Evolutionary conservation across 2,329 filamentous ascomycete species (phyloP).

Genomic region (Arthrocladium fulminans): DNA sequence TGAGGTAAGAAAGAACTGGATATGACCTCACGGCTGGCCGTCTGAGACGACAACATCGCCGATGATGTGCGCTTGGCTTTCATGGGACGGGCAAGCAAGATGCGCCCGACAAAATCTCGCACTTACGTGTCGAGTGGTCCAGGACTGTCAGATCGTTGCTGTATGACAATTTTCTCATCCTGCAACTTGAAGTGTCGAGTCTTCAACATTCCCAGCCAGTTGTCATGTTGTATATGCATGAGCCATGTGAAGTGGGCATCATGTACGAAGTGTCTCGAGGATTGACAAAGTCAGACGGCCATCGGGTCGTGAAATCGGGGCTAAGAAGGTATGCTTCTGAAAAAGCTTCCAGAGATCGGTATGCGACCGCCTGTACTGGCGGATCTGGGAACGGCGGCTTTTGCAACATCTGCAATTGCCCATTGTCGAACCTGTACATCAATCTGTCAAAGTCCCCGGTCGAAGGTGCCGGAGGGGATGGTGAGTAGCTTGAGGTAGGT

Average conservation of each 20-base stretch:
- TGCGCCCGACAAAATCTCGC: too few relatives aligned
- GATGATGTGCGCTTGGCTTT: too few relatives aligned
- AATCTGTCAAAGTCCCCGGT: slow-evolving; percentile 1
- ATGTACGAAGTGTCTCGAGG: not conserved
- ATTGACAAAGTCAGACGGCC: slow-evolving; percentile 1
- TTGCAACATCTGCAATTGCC: not conserved
- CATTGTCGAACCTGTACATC: not conserved
- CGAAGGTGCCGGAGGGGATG: not conserved
- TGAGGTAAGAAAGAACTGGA: too few relatives aligned
- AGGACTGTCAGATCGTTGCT: too few relatives aligned
- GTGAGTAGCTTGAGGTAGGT: not conserved
- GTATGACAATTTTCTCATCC: too few relatives aligned
- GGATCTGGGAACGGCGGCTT: not conserved
- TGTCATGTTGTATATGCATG: slow-evolving; percentile 1
- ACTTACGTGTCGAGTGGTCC: too few relatives aligned
- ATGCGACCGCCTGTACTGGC: not conserved
- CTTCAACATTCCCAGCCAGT: too few relatives aligned
- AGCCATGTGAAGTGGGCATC: not conserved
- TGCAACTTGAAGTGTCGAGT: too few relatives aligned
- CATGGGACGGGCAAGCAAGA: too few relatives aligned
- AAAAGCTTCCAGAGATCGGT: not conserved
- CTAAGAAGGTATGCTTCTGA: not conserved
- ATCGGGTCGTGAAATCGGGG: not conserved
- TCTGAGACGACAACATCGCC: too few relatives aligned
- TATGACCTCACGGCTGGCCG: too few relatives aligned